A percentile compares a stretch with the other conserved stretches of the same genome.
phyloP scores from a whole-genome alignment of 805 yeast species.

The Wickerhamomyces chambardii region DNA sequence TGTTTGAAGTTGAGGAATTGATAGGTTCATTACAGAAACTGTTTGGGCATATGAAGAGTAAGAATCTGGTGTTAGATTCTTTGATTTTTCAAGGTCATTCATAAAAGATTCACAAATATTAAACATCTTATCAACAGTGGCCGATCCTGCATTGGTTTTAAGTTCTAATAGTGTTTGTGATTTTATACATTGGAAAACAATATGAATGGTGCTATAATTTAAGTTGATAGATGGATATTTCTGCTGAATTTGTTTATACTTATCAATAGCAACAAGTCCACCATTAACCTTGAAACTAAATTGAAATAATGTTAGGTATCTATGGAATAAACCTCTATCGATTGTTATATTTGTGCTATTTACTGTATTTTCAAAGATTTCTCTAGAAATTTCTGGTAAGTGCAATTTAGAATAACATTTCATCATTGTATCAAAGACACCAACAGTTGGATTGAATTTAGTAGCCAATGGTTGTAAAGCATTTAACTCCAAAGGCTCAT shows the following conservation, averaged over 20 bases:
- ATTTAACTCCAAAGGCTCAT: no score
- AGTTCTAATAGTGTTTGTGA: not conserved
- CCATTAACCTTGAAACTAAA: not conserved
- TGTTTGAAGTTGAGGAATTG: not conserved
- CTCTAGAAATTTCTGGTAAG: slow-evolving; percentile 5
- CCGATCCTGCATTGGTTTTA: no score
- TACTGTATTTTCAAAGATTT: slow-evolving; percentile 5
- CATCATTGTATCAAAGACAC: slow-evolving; percentile 13
- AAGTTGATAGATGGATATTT: not conserved
- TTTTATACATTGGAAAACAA: not conserved
- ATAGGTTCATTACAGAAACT: not conserved
- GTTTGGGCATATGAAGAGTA: not conserved
- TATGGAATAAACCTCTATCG: slow-evolving; percentile 12
- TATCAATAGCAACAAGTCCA: not conserved
- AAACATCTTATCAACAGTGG: no score
- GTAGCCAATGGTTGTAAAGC: slow-evolving; percentile 3
- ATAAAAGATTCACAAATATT: not conserved
- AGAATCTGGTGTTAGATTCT: not conserved
- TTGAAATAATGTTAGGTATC: slow-evolving; percentile 6
- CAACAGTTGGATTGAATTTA: slow-evolving; percentile 11
- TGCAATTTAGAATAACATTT: slow-evolving; percentile 9
- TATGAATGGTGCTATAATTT: not conserved
- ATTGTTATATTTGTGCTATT: slow-evolving; percentile 5
- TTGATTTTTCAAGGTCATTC: not conserved
- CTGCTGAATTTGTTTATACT: no score